Evolutionary conservation across 2,329 filamentous ascomycete species (phyloP).

Genomic region (Zarea fungicola): DNA sequence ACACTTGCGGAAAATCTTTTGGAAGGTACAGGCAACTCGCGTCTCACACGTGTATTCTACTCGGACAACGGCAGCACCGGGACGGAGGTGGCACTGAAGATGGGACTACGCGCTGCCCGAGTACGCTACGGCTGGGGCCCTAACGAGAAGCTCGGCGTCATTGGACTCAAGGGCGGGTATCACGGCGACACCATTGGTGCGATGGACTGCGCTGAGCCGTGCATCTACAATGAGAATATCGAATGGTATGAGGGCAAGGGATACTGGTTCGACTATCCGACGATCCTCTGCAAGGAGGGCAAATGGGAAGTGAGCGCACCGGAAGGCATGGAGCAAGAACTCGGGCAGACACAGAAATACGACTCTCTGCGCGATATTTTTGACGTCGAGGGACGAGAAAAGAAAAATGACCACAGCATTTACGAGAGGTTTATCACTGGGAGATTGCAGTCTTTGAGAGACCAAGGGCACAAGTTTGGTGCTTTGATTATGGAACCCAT

Average conservation of each 20-base stretch:
- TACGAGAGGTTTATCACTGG: slow-evolving; percentile 58
- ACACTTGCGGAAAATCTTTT: slow-evolving; percentile 62
- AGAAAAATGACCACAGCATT: slow-evolving; percentile 36
- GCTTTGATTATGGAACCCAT: slow-evolving; percentile 76
- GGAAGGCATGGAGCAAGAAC: slow-evolving; percentile 36
- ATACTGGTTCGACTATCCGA: slow-evolving; percentile 76
- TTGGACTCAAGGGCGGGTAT: slow-evolving; percentile 76
- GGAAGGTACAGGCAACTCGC: slow-evolving; percentile 52
- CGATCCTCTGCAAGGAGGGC: slow-evolving; percentile 60
- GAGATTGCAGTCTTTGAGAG: slow-evolving; percentile 46
- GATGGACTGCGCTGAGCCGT: slow-evolving; percentile 80
- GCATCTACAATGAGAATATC: slow-evolving; percentile 72
- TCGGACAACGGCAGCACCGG: slow-evolving; percentile 82
- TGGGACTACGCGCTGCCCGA: slow-evolving; percentile 68
- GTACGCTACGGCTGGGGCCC: slow-evolving; percentile 61
- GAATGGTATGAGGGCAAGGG: slow-evolving; percentile 81
- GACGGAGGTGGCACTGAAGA: slow-evolving; percentile 79
- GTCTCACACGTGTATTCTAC: slow-evolving; percentile 69
- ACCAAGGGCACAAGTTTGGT: slow-evolving; percentile 63
- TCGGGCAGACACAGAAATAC: slow-evolving; percentile 42
- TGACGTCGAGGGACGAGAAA: slow-evolving; percentile 45
- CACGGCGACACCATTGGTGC: slow-evolving; percentile 85
- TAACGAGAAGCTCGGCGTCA: slow-evolving; percentile 54
- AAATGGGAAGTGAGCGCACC: slow-evolving; percentile 61
- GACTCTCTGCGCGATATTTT: slow-evolving; percentile 53